A percentile compares a stretch with the other conserved stretches of the same genome.
phyloP scores from a whole-genome alignment of 179 eudicot genomes.

The Vitellaria paradoxa region DNA sequence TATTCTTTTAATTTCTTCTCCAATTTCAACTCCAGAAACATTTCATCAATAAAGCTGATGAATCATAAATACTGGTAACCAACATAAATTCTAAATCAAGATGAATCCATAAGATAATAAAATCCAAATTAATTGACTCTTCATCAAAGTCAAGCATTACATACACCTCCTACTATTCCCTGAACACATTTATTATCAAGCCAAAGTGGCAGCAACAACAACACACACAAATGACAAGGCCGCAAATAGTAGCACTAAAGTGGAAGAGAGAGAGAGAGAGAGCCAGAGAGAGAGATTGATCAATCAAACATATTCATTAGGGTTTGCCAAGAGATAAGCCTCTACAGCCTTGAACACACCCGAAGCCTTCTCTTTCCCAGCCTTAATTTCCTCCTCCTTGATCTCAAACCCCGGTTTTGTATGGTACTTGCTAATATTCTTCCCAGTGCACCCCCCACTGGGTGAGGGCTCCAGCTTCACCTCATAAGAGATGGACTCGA shows the following conservation, averaged over 20 bases:
- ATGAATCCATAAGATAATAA: no score
- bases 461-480: conserved; percentile 24
- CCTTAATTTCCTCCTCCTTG: conserved; percentile 30
- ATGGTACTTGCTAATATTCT: conserved; percentile 24
- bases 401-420: conserved; percentile 20
- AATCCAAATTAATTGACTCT: background rate
- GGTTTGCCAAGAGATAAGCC: conserved; percentile 36
- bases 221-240: background rate
- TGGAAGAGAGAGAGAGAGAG: background rate
- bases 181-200: background rate
- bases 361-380: conserved; percentile 26
- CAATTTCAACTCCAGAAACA: no score
- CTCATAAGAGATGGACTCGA: conserved; percentile 24
- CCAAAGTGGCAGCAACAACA: background rate
- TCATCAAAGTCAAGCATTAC: background rate
- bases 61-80: no score
- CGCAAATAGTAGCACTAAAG: background rate
- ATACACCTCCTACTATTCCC: background rate
- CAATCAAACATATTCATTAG: conserved; percentile 17
- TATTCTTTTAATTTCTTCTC: no score
- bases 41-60: no score
- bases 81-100: no score
- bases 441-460: conserved; percentile 31
- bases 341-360: conserved; percentile 35
- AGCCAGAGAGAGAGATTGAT: background rate